Base-by-base conservation (phyloP, 768 basidiomycete genomes). In the Crassisporium funariophilum region DNA sequence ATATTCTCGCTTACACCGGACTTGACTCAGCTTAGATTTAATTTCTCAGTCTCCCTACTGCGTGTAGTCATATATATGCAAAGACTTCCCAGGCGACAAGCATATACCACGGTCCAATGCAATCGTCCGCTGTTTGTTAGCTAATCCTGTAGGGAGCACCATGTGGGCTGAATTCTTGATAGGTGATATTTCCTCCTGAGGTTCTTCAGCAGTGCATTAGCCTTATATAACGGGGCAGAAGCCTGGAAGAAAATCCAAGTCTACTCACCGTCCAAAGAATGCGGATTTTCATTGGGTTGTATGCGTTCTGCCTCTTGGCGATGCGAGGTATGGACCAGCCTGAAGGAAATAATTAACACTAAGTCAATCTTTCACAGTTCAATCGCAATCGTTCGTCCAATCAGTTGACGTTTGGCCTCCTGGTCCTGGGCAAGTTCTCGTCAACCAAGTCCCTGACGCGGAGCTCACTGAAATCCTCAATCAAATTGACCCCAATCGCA, bases 401-500 rank as follows among this genome's bases (percentile, higher is more conserved):
- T 33, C 52, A 22, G 33, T 55, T 12, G 41, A 20, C 20, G 22
- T 57, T 16, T 81, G 79, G 78, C 78, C 78, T 11, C 60, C 68
- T 2, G 80, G 78, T 13, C 78, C 76, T 10, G 79, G 79, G 15
- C 56, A 62, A 25, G 34, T 59, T 12, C 63, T 78, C 16, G 53
- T 64, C 15, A 66, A 76, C 4, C 78, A 80, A 56, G 49, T 64
- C 20, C 76, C 77, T 10, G 62, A 72, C 42, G 20, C 50, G 3
- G 78, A 81, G 54, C 73, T 80, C 31, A 62, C 61, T 2, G 50
- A 59, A 2, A 78, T 80, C 52, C 71, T 81, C 54, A 59, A 65
- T n/a, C 59, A 74, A 48, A 70, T 82, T 49, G 72, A 77, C 52
- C 65, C 74, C 1, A 56, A 58, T 12, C 72, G 74, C 20, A 72